phyloP scores from a whole-genome alignment of 257 asterid species.

The Buddleja alternifolia region DNA sequence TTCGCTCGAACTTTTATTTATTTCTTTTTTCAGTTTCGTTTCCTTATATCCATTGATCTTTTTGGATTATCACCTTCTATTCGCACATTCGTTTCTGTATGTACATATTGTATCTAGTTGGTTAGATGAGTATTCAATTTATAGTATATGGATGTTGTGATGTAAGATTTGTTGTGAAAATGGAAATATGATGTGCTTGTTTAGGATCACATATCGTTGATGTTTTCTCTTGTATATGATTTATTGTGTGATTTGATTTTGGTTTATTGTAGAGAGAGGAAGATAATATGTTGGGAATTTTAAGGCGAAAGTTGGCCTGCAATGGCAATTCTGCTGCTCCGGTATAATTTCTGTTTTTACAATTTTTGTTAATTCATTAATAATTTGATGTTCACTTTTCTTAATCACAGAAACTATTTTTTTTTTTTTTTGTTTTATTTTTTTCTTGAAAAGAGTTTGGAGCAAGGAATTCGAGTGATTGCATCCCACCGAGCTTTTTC shows the following conservation, averaged over 20 bases:
- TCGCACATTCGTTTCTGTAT: conserved; percentile 4
- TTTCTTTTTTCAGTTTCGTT: not conserved
- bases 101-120: not conserved
- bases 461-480: conserved; percentile 54
- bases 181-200: conserved; percentile 22
- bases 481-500: conserved; percentile 68
- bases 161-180: conserved; percentile 28
- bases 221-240: not conserved
- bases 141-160: not conserved
- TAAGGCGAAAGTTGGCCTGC: conserved; percentile 45
- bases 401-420: not conserved
- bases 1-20: not conserved
- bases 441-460: conserved; percentile 36
- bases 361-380: not conserved
- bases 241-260: conserved; percentile 10
- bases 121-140: conserved; percentile 8
- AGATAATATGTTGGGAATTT: conserved; percentile 56
- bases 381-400: conserved; percentile 22
- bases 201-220: not conserved
- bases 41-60: not conserved
- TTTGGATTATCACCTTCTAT: not conserved
- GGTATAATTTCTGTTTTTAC: conserved; percentile 29
- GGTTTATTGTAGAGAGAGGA: conserved; percentile 33
- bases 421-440: not conserved
- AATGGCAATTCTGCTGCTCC: conserved; percentile 44